These are phyloP conservation scores for Gracilaria gracilis DNA, from an alignment of 23 red algal species.

Conservation along the genomic window DNA sequence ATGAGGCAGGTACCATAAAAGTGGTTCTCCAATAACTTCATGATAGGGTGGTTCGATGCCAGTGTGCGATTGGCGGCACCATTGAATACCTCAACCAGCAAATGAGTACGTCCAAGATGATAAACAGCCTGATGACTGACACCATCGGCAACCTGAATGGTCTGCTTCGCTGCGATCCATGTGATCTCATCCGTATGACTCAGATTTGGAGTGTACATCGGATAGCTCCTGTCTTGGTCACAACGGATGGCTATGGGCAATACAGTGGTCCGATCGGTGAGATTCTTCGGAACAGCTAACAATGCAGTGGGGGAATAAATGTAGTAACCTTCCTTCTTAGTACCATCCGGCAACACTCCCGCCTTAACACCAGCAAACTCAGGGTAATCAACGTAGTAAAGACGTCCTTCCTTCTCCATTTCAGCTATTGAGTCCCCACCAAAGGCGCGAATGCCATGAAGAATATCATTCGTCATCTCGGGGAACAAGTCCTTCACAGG, in stretches of 20 bases:
- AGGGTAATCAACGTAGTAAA: constrained; percentile 32
- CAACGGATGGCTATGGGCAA: constrained; percentile 37
- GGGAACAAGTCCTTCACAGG: constrained; percentile 35
- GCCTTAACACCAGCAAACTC: constrained; percentile 19
- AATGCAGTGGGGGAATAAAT: constrained; percentile 30
- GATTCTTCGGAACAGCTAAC: constrained; percentile 29
- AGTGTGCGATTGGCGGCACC: background rate
- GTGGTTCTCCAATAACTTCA: constrained; percentile 39
- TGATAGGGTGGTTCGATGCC: constrained; percentile 32
- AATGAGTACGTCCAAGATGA: constrained; percentile 55
- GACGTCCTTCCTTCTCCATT: background rate
- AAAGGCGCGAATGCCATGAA: constrained; percentile 10
- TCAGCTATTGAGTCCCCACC: background rate
- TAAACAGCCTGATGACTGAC: constrained; percentile 27
- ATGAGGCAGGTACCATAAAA: constrained; percentile 46
- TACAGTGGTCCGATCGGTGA: constrained; percentile 10
- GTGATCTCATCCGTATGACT: constrained; percentile 19
- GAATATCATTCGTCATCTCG: constrained; percentile 34
- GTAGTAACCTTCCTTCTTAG: constrained; percentile 41
- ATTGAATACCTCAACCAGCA: constrained; percentile 29
- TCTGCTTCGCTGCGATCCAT: constrained; percentile 20
- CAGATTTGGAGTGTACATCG: constrained; percentile 25
- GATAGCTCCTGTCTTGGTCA: constrained; percentile 12
- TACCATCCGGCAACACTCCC: constrained; percentile 35
- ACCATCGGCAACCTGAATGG: constrained; percentile 37